Base-by-base conservation (phyloP, 2,329 filamentous ascomycete genomes). In the Kalaharituber pfeilii region DNA sequence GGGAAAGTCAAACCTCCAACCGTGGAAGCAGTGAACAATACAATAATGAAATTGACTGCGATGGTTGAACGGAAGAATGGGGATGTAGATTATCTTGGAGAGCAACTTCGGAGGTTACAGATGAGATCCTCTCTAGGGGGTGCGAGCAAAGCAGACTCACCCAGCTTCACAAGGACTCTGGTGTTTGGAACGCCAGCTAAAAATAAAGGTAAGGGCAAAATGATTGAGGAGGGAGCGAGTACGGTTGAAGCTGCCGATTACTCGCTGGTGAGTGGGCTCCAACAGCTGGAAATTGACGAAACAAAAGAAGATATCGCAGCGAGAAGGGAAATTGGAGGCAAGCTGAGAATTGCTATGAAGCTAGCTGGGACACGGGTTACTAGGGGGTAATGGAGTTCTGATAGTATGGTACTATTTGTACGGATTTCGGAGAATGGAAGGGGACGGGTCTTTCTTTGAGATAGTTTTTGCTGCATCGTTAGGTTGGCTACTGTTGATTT, bases 1-100 rank as follows among this genome's bases (percentile, higher is more conserved):
- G 75, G 74, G 18, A 71, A 71, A 50, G 66, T 71, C 2, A 73
- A 75, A 51, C 77, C 81, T 3, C 91, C 91, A 0, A 95, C 88
- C 0, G 85, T 95, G 8, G 91, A 95, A 63, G 86, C 86, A 0
- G 85, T 98, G 20, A 82, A 88, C 62, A 85, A 84, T 56, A 98
- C 91, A 1, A 94, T 98, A 60, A 74, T 75, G 55, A 94, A 91
- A 65, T 88, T 98, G 83, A 95, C 88, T 29, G 77, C 74, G 56
- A 89, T 95, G 82, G 84, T 84, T 0, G 86, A 96, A 72, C 86
- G 86, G 70, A 84, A 86, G 66, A 91, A 84, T 65, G 85, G 82
- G 55, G 89, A 96, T 63, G 80, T 98, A 52, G 86, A 94, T 66
- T 79, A 94, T 5, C 75, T 96, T 28, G 91, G 18, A 4, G 42